Percentiles rank a stretch among this genome's conserved stretches.
Evolutionary conservation across 1,139 yeast species (phyloP).

Genomic region (Magnusiomyces sp.): DNA sequence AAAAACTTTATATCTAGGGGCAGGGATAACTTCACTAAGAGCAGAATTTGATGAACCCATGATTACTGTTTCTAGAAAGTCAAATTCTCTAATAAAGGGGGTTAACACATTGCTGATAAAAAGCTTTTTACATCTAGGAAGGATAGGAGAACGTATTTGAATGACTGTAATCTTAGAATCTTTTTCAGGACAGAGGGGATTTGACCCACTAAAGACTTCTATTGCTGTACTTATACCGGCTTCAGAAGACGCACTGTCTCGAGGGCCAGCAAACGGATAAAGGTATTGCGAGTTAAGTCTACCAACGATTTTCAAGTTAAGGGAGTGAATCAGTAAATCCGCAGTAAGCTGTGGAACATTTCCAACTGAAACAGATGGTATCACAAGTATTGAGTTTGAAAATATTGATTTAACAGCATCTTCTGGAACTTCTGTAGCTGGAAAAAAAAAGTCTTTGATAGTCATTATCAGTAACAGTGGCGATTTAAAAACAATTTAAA

Average conservation of each 20-base stretch:
- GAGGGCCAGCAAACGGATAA: slow-evolving; percentile 80
- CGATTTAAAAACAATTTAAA: no score
- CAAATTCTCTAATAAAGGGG: slow-evolving; percentile 39
- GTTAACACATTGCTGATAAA: slow-evolving; percentile 48
- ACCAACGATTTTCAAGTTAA: slow-evolving; percentile 44
- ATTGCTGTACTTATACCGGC: slow-evolving; percentile 51
- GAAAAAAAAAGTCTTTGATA: no score
- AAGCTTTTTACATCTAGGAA: slow-evolving; percentile 50
- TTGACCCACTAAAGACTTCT: slow-evolving; percentile 33
- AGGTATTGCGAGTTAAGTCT: slow-evolving; percentile 51
- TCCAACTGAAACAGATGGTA: slow-evolving; percentile 81
- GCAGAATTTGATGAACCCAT: slow-evolving; percentile 66
- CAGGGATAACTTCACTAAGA: slow-evolving; percentile 15
- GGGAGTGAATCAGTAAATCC: slow-evolving; percentile 64
- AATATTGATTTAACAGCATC: neutral
- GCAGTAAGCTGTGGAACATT: slow-evolving; percentile 80
- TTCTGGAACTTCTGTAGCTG: no score
- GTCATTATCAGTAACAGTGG: no score
- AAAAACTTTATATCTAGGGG: slow-evolving; percentile 11
- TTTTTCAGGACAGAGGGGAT: neutral
- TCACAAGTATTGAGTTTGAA: slow-evolving; percentile 33
- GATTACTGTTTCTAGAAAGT: slow-evolving; percentile 44
- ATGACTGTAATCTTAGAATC: slow-evolving; percentile 40
- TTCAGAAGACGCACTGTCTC: slow-evolving; percentile 38
- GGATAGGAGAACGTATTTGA: slow-evolving; percentile 79